phyloP scores from a whole-genome alignment of 2,329 filamentous ascomycete genomes.

The Fusarium clavum region DNA sequence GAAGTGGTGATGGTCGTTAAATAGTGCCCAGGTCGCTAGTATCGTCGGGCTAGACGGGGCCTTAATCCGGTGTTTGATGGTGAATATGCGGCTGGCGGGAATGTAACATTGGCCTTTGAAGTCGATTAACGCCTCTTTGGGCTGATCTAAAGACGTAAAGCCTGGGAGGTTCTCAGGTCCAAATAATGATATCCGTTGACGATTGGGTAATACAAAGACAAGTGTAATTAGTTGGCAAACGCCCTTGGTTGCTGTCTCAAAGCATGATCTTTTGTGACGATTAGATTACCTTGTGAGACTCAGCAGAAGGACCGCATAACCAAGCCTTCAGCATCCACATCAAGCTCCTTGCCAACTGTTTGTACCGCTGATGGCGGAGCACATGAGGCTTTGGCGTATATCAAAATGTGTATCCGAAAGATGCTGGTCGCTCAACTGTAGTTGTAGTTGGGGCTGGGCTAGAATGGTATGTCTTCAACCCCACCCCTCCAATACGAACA shows the following conservation, averaged over 20 bases:
- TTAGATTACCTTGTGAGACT: slow-evolving; percentile 36
- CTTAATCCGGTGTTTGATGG: slow-evolving; percentile 33
- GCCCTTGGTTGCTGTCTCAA: slow-evolving; percentile 32
- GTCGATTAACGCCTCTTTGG: background rate
- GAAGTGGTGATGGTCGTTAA: slow-evolving; percentile 6
- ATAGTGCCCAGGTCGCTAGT: slow-evolving; percentile 13
- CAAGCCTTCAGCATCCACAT: slow-evolving; percentile 20
- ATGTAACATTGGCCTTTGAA: slow-evolving; percentile 2
- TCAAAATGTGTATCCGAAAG: slow-evolving; percentile 23
- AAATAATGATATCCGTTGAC: slow-evolving; percentile 6
- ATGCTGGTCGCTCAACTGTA: slow-evolving; percentile 22
- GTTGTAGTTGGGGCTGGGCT: slow-evolving; percentile 14
- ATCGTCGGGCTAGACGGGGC: slow-evolving; percentile 35
- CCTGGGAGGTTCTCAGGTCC: slow-evolving; percentile 15
- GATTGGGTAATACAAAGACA: slow-evolving; percentile 31
- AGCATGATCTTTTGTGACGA: slow-evolving; percentile 30
- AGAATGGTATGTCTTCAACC: slow-evolving; percentile 26
- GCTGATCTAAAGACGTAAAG: slow-evolving; percentile 15
- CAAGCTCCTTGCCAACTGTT: slow-evolving; percentile 8
- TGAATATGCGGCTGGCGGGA: slow-evolving; percentile 25
- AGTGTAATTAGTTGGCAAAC: slow-evolving; percentile 40
- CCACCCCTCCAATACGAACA: slow-evolving; percentile 35
- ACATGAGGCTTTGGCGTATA: slow-evolving; percentile 33
- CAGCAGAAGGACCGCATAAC: slow-evolving; percentile 20
- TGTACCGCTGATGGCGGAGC: slow-evolving; percentile 34